Percentiles rank a stretch among this genome's conserved stretches.
Evolutionary conservation across 768 basidiomycete species (phyloP).

Genomic region (Sporobolomyces pararoseus): DNA sequence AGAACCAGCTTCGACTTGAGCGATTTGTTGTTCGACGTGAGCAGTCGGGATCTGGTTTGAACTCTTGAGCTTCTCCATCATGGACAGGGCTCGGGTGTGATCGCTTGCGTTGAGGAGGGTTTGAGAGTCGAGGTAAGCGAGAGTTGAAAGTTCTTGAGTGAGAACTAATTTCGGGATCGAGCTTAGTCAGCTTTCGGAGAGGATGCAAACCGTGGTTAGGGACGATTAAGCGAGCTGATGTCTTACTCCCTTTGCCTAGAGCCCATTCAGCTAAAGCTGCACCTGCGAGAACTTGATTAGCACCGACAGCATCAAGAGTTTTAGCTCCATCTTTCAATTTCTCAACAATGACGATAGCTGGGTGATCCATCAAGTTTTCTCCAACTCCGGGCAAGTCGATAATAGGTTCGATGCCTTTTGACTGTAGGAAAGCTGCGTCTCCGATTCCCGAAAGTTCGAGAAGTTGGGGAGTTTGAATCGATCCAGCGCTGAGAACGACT

Average conservation of each 20-base stretch:
- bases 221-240: background rate
- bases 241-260: slow-evolving; percentile 20
- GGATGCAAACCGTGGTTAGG: too few species aligned
- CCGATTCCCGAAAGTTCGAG: slow-evolving; percentile 39
- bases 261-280: slow-evolving; percentile 18
- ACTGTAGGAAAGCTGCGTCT: slow-evolving; percentile 10
- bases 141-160: slow-evolving; percentile 20
- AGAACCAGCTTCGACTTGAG: background rate
- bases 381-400: slow-evolving; percentile 54
- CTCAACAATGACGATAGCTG: slow-evolving; percentile 13
- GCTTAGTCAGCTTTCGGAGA: background rate
- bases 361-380: slow-evolving; percentile 51
- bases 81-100: background rate
- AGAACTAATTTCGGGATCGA: slow-evolving; percentile 7
- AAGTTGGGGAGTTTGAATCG: slow-evolving; percentile 34
- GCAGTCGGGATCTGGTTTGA: background rate
- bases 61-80: background rate
- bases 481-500: slow-evolving; percentile 43
- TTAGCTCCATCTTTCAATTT: slow-evolving; percentile 16
- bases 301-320: slow-evolving; percentile 22
- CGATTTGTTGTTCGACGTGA: slow-evolving; percentile 20
- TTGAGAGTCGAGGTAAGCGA: slow-evolving; percentile 17
- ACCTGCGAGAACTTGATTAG: background rate
- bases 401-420: slow-evolving; percentile 44
- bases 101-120: slow-evolving; percentile 11